Percentiles rank a stretch among this genome's conserved stretches.
Conservation (phyloP, 2,329 filamentous ascomycete genomes). For the Pyrenophora seminiperda region DNA sequence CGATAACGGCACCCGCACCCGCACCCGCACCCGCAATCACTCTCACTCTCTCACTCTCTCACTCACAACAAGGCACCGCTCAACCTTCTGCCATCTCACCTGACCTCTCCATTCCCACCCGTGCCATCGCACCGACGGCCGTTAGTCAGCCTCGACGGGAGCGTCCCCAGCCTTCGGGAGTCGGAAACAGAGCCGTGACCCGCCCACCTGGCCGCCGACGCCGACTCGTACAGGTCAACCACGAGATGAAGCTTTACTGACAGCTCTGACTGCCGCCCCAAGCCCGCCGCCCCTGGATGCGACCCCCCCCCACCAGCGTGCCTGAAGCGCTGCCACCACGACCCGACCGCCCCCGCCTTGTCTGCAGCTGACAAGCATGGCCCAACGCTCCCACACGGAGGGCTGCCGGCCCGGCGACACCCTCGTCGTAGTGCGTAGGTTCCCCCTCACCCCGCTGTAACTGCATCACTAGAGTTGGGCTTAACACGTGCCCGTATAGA, state of each 20-base stretch:
- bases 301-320: slow-evolving; percentile 7
- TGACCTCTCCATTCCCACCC: background rate
- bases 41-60: background rate
- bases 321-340: slow-evolving; percentile 5
- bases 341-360: slow-evolving; percentile 7
- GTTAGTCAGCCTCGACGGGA: background rate
- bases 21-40: background rate
- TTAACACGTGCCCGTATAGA: no score
- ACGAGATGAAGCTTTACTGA: slow-evolving; percentile 16
- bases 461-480: background rate
- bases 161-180: background rate
- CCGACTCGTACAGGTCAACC: slow-evolving; percentile 4
- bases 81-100: no score
- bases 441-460: background rate
- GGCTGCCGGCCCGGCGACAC: slow-evolving; percentile 68
- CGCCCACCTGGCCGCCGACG: slow-evolving; percentile 4
- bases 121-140: background rate
- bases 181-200: slow-evolving; percentile 1
- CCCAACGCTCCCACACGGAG: slow-evolving; percentile 47
- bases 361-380: slow-evolving; percentile 30
- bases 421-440: slow-evolving; percentile 74
- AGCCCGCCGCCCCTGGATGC: slow-evolving; percentile 14
- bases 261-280: slow-evolving; percentile 31
- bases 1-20: slow-evolving; percentile 3
- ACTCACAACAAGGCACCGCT: no score